Base-by-base conservation (phyloP, 345 rosid species). In the Eucalyptus sp. region DNA sequence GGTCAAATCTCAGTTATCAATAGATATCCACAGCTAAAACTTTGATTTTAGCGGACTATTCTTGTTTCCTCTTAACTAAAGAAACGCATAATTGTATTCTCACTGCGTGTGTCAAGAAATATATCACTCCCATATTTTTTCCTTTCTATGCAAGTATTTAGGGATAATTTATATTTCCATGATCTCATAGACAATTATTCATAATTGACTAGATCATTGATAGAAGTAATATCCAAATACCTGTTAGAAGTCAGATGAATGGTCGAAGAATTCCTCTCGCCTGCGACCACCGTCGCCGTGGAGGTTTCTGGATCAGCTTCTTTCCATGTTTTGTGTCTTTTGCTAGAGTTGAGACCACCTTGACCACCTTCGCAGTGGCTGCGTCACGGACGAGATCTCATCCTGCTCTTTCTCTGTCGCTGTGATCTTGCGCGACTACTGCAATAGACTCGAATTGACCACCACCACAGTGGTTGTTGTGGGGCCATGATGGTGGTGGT, bases 1-100 rank as follows among this genome's bases (percentile, higher is more conserved):
- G 97, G 99, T 90, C 98, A 93, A 87, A 87, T 98, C 88, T 95
- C 97, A 15, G 95, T 96, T 89, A 88, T 98, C 76, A 97, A 95
- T 89, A 93, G 96, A 86, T 92, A 33, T 93, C 88, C 95, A 95
- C 64, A 89, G 88, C 90, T 95, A 91, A 92, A 81, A 50, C 84
- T 41, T 20, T 76, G 84, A 29, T 41, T 50, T 50, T 24, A 31
- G 29, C 41, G 11, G 44, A 52, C 71, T 12, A 81, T 88, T 81
- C 86, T 80, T 33, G 66, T 66, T 68, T 29, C 11, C 84, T 58
- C 54, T 20, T 20, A 18, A 41, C 84, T 41, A 76, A 41, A 76
- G 83, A 41, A 76, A 76, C 24, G 24, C 84, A 41, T 76, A 37
- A 41, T 41, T 76, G 84, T 76, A 22, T 22, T 76, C 84, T 76